Base-by-base conservation (phyloP, 345 rosid genomes). In the Euclidium syriacum region DNA sequence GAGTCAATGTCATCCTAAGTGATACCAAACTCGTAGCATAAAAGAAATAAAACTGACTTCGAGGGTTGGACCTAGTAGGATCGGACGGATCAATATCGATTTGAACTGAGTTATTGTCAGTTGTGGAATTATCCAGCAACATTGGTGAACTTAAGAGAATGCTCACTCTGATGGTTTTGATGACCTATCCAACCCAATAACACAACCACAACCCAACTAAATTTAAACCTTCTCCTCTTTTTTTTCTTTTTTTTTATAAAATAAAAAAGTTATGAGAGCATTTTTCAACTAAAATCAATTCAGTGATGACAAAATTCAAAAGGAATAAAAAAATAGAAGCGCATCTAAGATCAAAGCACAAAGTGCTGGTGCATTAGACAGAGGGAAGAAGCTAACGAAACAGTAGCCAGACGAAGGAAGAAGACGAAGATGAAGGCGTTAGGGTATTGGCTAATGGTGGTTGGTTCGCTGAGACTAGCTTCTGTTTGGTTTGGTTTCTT, bases 401-500 rank as follows among this genome's bases (percentile, higher is more conserved):
- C 24, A 10, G 18, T 5, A 41, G 7, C 5, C n/a, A 24, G 6
- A n/a, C 16, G 6, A 39, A 58, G 51, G 22, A 34, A 59, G 26
- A 48, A 16, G 65, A 56, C 2, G 70, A 73, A 76, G 62, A 86
- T 91, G 98, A 80, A 92, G 79, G 76, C 91, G 9, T 76, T 92
- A 53, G 91, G 95, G 69, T 87, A 83, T 85, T 92, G 98, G 97
- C 52, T 87, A 68, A 82, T 92, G 91, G 72, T 92, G 64, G 88
- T 87, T 59, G 97, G 94, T 35, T 79, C 82, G 5, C 86, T 89
- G 43, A 84, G 98, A 65, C 74, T 92, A 63, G 87, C 85, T n/a
- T 85, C 98, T 35, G 97, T 87, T 34, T 92, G 95, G 94, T 87
- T 92, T 70, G 97, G 98, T 32, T 92, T 89, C 88, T 80, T 89